Evolutionary conservation across 2,329 filamentous ascomycete species (phyloP), one percentile per base, ranked within the genome.

Genomic region (Colletotrichum sp.): DNA sequence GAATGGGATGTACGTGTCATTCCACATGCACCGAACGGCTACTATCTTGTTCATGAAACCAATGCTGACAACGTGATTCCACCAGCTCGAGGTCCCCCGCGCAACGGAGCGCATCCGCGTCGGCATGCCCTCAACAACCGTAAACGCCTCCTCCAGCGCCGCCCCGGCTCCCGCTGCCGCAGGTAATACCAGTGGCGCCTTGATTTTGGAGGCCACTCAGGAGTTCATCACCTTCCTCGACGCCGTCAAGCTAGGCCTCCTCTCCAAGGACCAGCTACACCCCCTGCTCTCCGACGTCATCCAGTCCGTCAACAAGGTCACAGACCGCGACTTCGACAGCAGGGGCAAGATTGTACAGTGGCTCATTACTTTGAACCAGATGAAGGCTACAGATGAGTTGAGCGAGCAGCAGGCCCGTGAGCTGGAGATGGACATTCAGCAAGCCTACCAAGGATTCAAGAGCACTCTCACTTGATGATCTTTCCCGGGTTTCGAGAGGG

Each of bases 221-320:
- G 98, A 98, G 84, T 99, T 99, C 84, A 99, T 99, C 85, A 99
- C 97, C 0, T 96, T 99, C 82, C 91, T 99, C 69, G 97, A 99
- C 83, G 98, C 97, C 18, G 90, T 99, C 80, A 96, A 96, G 83
- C 92, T 99, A 71, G 96, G 96, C 60, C 92, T 99, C 81, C 89
- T 98, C 13, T 96, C 96, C 64, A 99, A 99, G 83, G 96, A 99
- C 84, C 96, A 97, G 78, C 88, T 99, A n/a, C 98, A 99, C 82
- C 97, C 97, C 5, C 88, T 99, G 24, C 90, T 99, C 3, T 96
- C 96, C 2, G 97, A 99, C 80, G 95, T 98, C 21, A 99, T 99
- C 77, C 96, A 98, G 82, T 96, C 95, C 4, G 96, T 98, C 78
- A 99, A 99, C 86, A 97, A 98, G 82, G 97, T 99, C 78, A 98